These are phyloP conservation scores for Corylus avellana DNA, from an alignment of 306 rosid species.

Conservation along the genomic window DNA sequence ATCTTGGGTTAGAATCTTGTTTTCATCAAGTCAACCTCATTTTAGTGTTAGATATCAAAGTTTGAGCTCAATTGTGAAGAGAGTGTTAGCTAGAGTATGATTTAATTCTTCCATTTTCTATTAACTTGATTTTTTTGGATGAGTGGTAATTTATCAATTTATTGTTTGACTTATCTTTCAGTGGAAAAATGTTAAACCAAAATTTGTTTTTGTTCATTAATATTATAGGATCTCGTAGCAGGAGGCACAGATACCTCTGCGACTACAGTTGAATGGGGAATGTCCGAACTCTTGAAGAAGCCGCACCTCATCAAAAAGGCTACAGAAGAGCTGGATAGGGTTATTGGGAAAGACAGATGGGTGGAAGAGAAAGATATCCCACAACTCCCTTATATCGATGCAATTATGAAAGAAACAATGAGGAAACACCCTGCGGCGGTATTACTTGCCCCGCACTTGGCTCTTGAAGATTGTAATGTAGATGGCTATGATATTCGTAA, in stretches of 20 bases:
- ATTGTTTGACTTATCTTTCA: too few relatives aligned
- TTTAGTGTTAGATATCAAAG: too few relatives aligned
- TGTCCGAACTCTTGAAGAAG: constrained; percentile 42
- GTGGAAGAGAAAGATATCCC: constrained; percentile 42
- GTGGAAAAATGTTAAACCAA: too few relatives aligned
- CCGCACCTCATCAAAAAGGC: constrained; percentile 37
- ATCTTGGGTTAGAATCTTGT: too few relatives aligned
- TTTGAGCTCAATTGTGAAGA: too few relatives aligned
- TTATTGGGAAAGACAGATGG: constrained; percentile 39
- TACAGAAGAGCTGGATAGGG: constrained; percentile 35
- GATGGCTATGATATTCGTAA: constrained; percentile 26
- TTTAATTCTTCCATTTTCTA: too few relatives aligned
- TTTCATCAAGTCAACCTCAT: too few relatives aligned
- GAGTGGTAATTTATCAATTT: too few relatives aligned
- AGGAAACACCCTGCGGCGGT: constrained; percentile 35
- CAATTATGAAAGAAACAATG: constrained; percentile 45
- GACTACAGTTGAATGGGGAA: constrained; percentile 42
- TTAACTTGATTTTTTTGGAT: too few relatives aligned
- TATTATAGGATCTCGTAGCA: constrained; percentile 34
- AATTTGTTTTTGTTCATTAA: neutral
- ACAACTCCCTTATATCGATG: constrained; percentile 32
- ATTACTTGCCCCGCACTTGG: constrained; percentile 35
- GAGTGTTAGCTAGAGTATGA: too few relatives aligned
- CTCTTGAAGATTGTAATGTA: constrained; percentile 35
- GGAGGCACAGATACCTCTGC: constrained; percentile 49